Conservation (phyloP, 257 asterid genomes). For the Salvia rosmarinus region DNA sequence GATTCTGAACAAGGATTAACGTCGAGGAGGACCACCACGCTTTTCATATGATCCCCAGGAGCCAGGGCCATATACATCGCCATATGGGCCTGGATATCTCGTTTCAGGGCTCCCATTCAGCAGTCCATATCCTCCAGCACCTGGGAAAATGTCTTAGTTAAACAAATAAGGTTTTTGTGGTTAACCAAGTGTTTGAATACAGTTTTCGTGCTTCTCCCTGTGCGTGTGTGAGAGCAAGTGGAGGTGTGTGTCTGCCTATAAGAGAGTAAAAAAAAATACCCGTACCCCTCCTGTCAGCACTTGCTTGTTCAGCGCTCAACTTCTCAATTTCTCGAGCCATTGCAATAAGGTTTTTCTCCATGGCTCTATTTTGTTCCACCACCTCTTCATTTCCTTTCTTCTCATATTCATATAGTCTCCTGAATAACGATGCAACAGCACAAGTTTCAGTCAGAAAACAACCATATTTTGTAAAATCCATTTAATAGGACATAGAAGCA, state of each 20-base stretch:
- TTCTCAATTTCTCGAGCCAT: constrained; percentile 94
- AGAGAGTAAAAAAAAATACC: constrained; percentile 41
- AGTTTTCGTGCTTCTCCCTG: not conserved
- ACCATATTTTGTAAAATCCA: not conserved
- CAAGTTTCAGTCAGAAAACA: constrained; percentile 18
- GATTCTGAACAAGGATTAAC: constrained; percentile 36
- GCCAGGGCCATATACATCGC: constrained; percentile 54
- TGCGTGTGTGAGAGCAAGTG: not conserved
- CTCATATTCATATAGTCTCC: constrained; percentile 78
- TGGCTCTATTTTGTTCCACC: constrained; percentile 65
- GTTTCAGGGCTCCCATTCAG: constrained; percentile 75
- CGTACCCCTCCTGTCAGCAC: constrained; percentile 52
- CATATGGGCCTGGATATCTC: constrained; percentile 59
- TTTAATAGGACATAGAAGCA: not conserved
- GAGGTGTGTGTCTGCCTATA: not conserved
- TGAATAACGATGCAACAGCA: constrained; percentile 35
- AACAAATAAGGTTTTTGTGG: not conserved
- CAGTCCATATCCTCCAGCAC: constrained; percentile 65
- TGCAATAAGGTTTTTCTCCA: constrained; percentile 77
- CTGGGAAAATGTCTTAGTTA: constrained; percentile 36
- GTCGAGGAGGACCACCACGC: constrained; percentile 59
- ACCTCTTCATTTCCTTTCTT: constrained; percentile 75
- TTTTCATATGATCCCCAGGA: constrained; percentile 67
- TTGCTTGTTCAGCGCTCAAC: constrained; percentile 71
- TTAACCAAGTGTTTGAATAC: not conserved